A percentile compares a stretch with the other conserved stretches of the same genome.
Evolutionary conservation across 257 asterid genomes (phyloP).

Genomic region (Penstemon davidsonii): DNA sequence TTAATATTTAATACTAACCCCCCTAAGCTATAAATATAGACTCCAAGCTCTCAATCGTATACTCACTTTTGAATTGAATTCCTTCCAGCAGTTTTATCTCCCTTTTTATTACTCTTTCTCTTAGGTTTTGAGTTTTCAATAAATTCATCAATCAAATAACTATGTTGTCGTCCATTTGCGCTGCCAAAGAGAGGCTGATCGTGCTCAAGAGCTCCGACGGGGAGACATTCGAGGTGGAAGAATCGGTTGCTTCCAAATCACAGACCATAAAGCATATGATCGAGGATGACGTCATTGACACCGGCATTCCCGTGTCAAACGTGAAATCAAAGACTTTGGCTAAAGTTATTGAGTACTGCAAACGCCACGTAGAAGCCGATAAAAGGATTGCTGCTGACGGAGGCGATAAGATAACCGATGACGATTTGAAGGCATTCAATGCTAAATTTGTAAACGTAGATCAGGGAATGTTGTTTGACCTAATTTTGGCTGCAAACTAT

Average conservation of each 20-base stretch:
- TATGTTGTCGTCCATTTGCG: too few relatives aligned
- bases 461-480: conserved; percentile 32
- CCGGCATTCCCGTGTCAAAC: conserved; percentile 21
- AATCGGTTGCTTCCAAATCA: conserved; percentile 11
- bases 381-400: not conserved
- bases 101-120: too few relatives aligned
- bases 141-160: too few relatives aligned
- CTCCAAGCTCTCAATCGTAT: too few relatives aligned
- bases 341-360: conserved; percentile 33
- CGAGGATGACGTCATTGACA: conserved; percentile 19
- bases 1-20: too few relatives aligned
- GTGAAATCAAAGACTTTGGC: not conserved
- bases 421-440: conserved; percentile 28
- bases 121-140: too few relatives aligned
- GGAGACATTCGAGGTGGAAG: conserved; percentile 24
- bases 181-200: conserved; percentile 14
- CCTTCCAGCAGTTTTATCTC: too few relatives aligned
- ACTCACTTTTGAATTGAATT: too few relatives aligned
- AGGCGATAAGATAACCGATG: not conserved
- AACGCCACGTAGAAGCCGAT: conserved; percentile 25
- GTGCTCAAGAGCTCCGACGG: conserved; percentile 28
- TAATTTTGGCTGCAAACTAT: too few relatives aligned
- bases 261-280: conserved; percentile 26
- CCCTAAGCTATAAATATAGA: too few relatives aligned
- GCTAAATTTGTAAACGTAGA: conserved; percentile 61